phyloP scores from a whole-genome alignment of 768 basidiomycete species.

The Scleroderma bovista region DNA sequence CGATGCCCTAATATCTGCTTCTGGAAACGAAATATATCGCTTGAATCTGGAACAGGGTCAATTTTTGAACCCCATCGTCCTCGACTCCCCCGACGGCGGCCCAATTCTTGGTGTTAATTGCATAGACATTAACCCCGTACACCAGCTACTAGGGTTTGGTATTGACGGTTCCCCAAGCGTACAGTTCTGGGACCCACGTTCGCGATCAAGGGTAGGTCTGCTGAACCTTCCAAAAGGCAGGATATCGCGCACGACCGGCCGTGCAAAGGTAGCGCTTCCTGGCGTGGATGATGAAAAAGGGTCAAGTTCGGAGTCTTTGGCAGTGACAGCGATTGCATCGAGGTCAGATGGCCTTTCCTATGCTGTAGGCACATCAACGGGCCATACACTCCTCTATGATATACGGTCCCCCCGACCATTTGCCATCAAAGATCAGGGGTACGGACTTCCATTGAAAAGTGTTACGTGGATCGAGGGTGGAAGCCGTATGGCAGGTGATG shows the following conservation, averaged over 20 bases:
- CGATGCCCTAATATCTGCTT: conserved; percentile 79
- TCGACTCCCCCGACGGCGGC: conserved; percentile 45
- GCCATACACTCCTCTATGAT: conserved; percentile 92
- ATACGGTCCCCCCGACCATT: conserved; percentile 80
- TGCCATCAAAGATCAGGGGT: conserved; percentile 94
- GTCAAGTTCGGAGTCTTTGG: conserved; percentile 30
- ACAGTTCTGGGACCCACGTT: conserved; percentile 96
- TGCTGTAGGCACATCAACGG: conserved; percentile 91
- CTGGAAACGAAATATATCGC: conserved; percentile 85
- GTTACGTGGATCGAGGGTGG: conserved; percentile 90
- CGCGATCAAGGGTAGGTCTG: conserved; percentile 66
- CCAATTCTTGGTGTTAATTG: conserved; percentile 81
- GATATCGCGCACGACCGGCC: conserved; percentile 39
- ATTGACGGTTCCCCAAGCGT: conserved; percentile 82
- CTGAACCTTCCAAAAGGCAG: conserved; percentile 54
- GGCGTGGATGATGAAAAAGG: conserved; percentile 32
- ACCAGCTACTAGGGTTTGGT: conserved; percentile 87
- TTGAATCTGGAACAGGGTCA: conserved; percentile 95
- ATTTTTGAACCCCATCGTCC: conserved; percentile 75
- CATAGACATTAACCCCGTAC: conserved; percentile 89
- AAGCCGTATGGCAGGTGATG: conserved; percentile 76
- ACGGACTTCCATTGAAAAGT: conserved; percentile 82
- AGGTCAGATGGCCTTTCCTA: conserved; percentile 87
- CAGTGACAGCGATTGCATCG: conserved; percentile 82
- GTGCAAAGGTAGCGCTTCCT: conserved; percentile 22